Evolutionary conservation across 768 basidiomycete species (phyloP), one percentile per base, ranked within the genome.

Genomic region (Termitomyces sp.): DNA sequence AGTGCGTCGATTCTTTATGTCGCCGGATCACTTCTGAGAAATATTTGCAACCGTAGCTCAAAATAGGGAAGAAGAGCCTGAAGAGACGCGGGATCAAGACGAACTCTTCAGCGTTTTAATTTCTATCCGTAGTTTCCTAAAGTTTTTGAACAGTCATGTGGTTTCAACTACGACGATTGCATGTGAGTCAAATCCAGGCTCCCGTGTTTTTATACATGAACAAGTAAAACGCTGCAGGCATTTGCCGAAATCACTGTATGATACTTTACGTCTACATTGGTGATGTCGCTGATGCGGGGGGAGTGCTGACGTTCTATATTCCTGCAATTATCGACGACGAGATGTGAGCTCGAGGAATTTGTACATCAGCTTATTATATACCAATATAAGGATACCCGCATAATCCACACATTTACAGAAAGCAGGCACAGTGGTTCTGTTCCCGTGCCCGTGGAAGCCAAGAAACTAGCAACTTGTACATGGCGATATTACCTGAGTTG

Each of bases 261-360:
- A 94, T 94, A 63, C 79, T 94, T 52, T 94, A 94, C 61, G 91
- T 94, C 54, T 94, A 94, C 66, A 87, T 94, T 45, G 92, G 92
- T 10, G 86, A 91, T 33, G 79, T 86, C 12, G 81, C 82, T 5
- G 85, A 90, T 56, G 83, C 87, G 0, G 90, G 92, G 46, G 92
- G 91, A 2, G 89, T 94, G 43, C 75, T 94, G 61, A 94, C 92
- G 2, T 94, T 90, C 67, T 94, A 93, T 66, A 85, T 94, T 53
- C 92, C 92, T 44, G 88, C 87, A 1, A 81, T 90, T 40, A 78
- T 88, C 46, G 83, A 86, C 44, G 87, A 85, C 56, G 72, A 70
- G 47, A 54, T 64, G 6, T 68, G 20, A 49, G 10, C 44, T 33
- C 33, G 33, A 26, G 5, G 26, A 63, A 24, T 12, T 26, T 52